A percentile compares a stretch with the other conserved stretches of the same genome.
These are phyloP conservation scores for Megacollybia platyphylla DNA, from an alignment of 1,284 basidiomycete species.

Conservation along the genomic window DNA sequence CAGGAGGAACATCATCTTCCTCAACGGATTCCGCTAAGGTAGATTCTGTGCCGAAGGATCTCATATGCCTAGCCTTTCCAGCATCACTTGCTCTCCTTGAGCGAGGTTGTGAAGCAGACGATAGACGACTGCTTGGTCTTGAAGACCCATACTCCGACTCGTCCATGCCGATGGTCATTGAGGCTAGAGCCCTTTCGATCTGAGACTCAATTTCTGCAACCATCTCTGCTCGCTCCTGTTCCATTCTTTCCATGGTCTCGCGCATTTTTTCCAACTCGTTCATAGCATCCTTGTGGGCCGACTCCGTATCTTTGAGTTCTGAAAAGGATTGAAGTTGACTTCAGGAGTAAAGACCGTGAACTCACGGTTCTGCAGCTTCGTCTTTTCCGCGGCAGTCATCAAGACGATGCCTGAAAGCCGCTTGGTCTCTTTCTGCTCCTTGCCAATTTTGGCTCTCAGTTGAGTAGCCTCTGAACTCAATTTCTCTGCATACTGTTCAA, in stretches of 20 bases:
- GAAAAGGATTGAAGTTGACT: constrained; percentile 4
- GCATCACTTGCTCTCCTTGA: constrained; percentile 48
- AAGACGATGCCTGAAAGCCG: constrained; percentile 67
- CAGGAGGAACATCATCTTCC: constrained; percentile 21
- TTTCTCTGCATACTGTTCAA: constrained; percentile 87
- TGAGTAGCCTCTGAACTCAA: constrained; percentile 76
- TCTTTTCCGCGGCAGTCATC: constrained; percentile 65
- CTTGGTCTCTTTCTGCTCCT: constrained; percentile 79
- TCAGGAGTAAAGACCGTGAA: constrained; percentile 9
- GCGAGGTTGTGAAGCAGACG: constrained; percentile 24
- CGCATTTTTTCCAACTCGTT: constrained; percentile 62
- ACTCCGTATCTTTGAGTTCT: constrained; percentile 63
- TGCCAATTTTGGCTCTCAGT: constrained; percentile 71
- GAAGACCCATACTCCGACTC: constrained; percentile 51
- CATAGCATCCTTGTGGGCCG: constrained; percentile 59
- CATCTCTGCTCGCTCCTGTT: constrained; percentile 73
- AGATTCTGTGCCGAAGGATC: constrained; percentile 63
- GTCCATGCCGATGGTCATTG: constrained; percentile 70
- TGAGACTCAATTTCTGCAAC: constrained; percentile 80
- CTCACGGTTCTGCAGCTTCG: constrained; percentile 62
- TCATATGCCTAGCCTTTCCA: constrained; percentile 30
- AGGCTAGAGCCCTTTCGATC: constrained; percentile 70
- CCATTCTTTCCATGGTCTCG: constrained; percentile 72
- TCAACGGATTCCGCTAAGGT: constrained; percentile 56
- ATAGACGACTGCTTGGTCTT: constrained; percentile 28